These are phyloP conservation scores for Eutrema japonicum DNA, from an alignment of 345 rosid species.

Conservation along the genomic window DNA sequence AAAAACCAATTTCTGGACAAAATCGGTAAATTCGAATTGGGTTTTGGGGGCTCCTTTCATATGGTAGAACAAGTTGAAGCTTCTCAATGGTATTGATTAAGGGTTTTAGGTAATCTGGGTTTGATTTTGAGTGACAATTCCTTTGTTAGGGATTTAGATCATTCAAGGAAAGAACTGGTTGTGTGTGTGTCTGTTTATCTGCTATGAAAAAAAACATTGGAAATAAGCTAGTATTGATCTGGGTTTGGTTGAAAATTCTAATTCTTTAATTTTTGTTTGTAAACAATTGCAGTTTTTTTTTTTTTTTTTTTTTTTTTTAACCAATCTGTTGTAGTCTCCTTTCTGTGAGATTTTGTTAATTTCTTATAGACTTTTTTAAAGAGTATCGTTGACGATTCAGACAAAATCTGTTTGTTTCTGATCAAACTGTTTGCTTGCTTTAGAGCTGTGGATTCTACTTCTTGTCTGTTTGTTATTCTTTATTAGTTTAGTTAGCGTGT, in stretches of 20 bases:
- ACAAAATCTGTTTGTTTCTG: conserved; percentile 44
- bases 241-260: not conserved
- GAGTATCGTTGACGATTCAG: conserved; percentile 53
- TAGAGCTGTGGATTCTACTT: conserved; percentile 47
- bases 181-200: conserved; percentile 8
- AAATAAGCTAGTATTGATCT: not conserved
- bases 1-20: not conserved
- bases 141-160: conserved; percentile 26
- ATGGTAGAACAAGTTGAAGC: conserved; percentile 1
- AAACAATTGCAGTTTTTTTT: not conserved
- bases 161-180: not conserved
- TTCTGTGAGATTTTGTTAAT: conserved; percentile 33
- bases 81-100: conserved; percentile 25
- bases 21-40: conserved; percentile 19
- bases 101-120: conserved; percentile 13
- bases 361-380: not conserved
- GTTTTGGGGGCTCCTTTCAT: conserved; percentile 9
- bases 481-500: conserved; percentile 40
- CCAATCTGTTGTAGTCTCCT: not conserved
- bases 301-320: not conserved
- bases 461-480: conserved; percentile 38
- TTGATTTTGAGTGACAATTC: not conserved
- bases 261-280: not conserved
- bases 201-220: not conserved
- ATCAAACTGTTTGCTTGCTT: conserved; percentile 23